Percentiles rank a stretch among this genome's conserved stretches.
Evolutionary conservation across 208 protist species (phyloP).

Genomic region (Trypanosoma platydactyli): DNA sequence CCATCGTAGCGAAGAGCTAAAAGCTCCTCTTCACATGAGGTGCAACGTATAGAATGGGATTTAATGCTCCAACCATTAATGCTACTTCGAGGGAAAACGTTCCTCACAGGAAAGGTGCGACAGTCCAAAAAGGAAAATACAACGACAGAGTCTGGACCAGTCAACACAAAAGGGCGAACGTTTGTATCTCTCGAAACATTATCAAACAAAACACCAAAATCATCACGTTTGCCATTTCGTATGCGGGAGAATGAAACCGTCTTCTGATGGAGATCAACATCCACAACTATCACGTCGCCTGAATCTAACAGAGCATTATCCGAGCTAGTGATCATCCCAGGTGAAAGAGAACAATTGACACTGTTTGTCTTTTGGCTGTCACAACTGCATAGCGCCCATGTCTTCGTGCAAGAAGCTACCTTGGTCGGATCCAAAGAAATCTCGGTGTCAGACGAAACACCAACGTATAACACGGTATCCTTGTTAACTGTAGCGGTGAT

Average conservation of each 20-base stretch:
- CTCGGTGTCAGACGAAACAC: conserved; percentile 67
- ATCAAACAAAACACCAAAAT: conserved; percentile 86
- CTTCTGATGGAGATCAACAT: conserved; percentile 57
- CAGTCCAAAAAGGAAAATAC: conserved; percentile 81
- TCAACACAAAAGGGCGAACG: conserved; percentile 69
- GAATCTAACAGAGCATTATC: conserved; percentile 63
- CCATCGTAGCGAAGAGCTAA: conserved; percentile 64
- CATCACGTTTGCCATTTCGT: conserved; percentile 49
- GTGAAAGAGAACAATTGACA: conserved; percentile 83
- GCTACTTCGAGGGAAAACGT: conserved; percentile 61
- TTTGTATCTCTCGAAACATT: conserved; percentile 43
- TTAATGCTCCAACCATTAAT: conserved; percentile 33
- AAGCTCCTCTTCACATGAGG: conserved; percentile 41
- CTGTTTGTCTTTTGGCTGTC: conserved; percentile 73
- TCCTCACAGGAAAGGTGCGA: conserved; percentile 68
- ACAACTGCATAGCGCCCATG: conserved; percentile 80
- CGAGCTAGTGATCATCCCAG: conserved; percentile 77
- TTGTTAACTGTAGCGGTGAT: conserved; percentile 44
- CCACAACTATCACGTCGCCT: conserved; percentile 69
- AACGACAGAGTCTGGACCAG: conserved; percentile 62
- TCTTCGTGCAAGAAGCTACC: conserved; percentile 66
- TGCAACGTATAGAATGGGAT: conserved; percentile 19
- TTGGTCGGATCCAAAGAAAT: conserved; percentile 49
- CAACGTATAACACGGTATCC: conserved; percentile 72
- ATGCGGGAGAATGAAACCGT: conserved; percentile 76